Percentiles rank a stretch among this genome's conserved stretches.
phyloP scores from a whole-genome alignment of 768 basidiomycete species.

The Tylopilus felleus region DNA sequence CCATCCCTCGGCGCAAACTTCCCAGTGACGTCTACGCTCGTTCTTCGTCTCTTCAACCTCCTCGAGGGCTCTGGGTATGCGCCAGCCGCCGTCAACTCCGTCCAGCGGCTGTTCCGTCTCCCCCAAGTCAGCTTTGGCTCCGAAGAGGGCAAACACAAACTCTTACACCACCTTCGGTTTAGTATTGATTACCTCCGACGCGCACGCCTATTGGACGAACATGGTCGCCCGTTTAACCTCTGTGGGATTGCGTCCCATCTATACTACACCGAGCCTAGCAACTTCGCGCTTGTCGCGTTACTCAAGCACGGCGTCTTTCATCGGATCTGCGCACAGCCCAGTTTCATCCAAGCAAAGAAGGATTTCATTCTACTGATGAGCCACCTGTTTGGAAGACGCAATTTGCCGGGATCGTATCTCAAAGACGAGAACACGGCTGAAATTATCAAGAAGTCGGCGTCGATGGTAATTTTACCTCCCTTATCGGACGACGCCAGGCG shows the following conservation, averaged over 20 bases:
- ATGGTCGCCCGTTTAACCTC: constrained; percentile 56
- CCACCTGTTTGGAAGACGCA: constrained; percentile 64
- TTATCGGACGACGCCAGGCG: constrained; percentile 39
- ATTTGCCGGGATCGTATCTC: constrained; percentile 45
- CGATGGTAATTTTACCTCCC: constrained; percentile 53
- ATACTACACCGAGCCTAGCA: constrained; percentile 67
- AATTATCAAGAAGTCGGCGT: constrained; percentile 47
- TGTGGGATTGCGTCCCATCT: constrained; percentile 53
- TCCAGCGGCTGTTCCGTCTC: constrained; percentile 51
- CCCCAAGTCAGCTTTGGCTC: constrained; percentile 60
- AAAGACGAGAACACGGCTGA: constrained; percentile 34
- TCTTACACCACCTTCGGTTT: constrained; percentile 66
- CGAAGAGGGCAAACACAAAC: constrained; percentile 50
- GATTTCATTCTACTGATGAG: constrained; percentile 54
- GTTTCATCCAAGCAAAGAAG: constrained; percentile 40
- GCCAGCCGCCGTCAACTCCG: constrained; percentile 43
- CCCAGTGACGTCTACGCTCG: constrained; percentile 64
- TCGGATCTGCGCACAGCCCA: constrained; percentile 44
- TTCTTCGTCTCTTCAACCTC: constrained; percentile 61
- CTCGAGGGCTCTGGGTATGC: constrained; percentile 58
- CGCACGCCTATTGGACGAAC: constrained; percentile 46
- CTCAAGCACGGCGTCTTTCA: constrained; percentile 59
- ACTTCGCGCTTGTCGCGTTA: constrained; percentile 60
- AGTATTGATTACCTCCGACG: constrained; percentile 69
- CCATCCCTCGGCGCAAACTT: constrained; percentile 62